Base-by-base conservation (phyloP, 2,329 filamentous ascomycete species). In the Colletotrichum sansevieriae region DNA sequence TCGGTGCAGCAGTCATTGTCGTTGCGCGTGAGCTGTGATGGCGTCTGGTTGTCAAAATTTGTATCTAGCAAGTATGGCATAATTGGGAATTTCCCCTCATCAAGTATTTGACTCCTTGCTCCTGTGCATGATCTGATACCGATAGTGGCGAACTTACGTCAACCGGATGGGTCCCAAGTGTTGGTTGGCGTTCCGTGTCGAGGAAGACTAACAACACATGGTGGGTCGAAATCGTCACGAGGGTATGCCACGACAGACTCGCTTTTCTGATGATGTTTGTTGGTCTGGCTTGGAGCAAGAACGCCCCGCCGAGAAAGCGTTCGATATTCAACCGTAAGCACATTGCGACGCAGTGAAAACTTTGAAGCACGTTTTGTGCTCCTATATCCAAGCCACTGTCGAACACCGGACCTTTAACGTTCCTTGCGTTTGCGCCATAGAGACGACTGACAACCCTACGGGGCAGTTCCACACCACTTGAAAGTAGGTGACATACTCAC, bases 1-100 rank as follows among this genome's bases (percentile, higher is more conserved):
- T 20, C 15, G 63, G 29, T n/a, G 41, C 63, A 7, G 47, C 63
- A 7, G 47, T 39, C 63, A 65, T 65, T 1, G 15, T 60, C 22
- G 29, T 52, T 7, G 49, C 5, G 49, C 5, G 25, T 29, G 25
- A 33, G 6, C 49, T 35, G 3, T 29, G 49, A 52, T 52, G 11
- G 37, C 37, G 7, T 39, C 37, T 33, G 29, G 29, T 33, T 35
- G 25, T 33, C n/a, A n/a, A 6, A n/a, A 22, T 22, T 1, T 35
- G 49, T 52, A 11, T 35, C 18, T 7, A 15, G 29, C 49, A 1
- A 52, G 10, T 12, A n/a, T 25, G 1, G 1, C 10, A 3, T 3
- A 4, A 3, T 52, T 18, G 2, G 18, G 49, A 4, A 18, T 33
- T n/a, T 33, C 49, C 49, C 9, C 29, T 9, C 18, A 52, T 35